Evolutionary conservation across 108 stramenopile genomes (phyloP).

Genomic region (Schizochytrium sp.): DNA sequence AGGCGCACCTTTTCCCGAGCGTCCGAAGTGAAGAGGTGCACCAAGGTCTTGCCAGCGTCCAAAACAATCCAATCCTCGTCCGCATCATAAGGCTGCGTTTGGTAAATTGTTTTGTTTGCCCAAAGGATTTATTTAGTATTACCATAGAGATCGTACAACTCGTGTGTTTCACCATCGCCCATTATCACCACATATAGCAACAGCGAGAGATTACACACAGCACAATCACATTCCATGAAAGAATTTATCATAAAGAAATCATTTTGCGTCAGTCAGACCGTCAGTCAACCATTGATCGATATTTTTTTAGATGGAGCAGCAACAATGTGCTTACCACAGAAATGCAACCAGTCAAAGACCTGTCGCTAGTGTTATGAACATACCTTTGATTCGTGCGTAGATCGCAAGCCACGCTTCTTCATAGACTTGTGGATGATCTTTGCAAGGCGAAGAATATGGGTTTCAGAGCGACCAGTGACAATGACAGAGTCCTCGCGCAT

Average conservation of each 20-base stretch:
- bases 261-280: not conserved
- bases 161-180: no score
- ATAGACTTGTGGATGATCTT: conserved; percentile 28
- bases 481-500: conserved; percentile 29
- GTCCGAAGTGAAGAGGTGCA: conserved; percentile 14
- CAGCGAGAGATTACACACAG: not conserved
- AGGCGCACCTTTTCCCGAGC: not conserved
- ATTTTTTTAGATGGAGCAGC: not conserved
- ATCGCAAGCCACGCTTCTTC: not conserved
- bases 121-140: no score
- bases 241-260: not conserved
- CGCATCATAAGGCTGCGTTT: conserved; percentile 10
- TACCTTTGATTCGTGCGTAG: conserved; percentile 37
- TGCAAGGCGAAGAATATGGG: conserved; percentile 6
- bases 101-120: no score
- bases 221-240: not conserved
- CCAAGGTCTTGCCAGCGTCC: not conserved
- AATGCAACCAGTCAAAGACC: not conserved
- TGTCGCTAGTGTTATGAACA: not conserved
- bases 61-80: conserved; percentile 9
- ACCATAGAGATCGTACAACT: no score
- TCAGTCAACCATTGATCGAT: not conserved
- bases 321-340: not conserved
- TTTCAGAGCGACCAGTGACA: not conserved
- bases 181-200: no score